phyloP scores from a whole-genome alignment of 2,329 filamentous ascomycete species.

The Thermothelomyces thermophilus region DNA sequence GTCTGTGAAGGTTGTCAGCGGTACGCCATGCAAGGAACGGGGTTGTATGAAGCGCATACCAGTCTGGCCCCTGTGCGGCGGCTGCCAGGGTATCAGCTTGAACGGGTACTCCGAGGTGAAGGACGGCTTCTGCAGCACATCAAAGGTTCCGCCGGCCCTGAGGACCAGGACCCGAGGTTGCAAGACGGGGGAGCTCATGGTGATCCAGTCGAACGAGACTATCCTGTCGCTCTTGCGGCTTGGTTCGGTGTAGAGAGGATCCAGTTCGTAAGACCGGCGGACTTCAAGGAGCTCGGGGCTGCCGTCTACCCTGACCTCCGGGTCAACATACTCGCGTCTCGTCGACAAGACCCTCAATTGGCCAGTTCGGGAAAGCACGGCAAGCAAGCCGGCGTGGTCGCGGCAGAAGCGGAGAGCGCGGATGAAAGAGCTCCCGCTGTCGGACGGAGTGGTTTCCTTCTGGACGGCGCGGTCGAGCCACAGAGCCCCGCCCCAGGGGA shows the following conservation, averaged over 20 bases:
- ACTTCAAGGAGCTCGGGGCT: slow-evolving; percentile 56
- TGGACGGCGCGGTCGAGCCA: slow-evolving; percentile 52
- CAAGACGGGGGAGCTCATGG: slow-evolving; percentile 47
- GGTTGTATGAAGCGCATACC: slow-evolving; percentile 31
- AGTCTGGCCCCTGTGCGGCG: slow-evolving; percentile 51
- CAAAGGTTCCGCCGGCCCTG: slow-evolving; percentile 54
- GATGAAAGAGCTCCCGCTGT: slow-evolving; percentile 55
- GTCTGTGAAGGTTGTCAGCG: slow-evolving; percentile 29
- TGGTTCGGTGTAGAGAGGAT: slow-evolving; percentile 49
- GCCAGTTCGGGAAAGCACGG: slow-evolving; percentile 55
- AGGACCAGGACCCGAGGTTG: slow-evolving; percentile 54
- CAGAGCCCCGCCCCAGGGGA: slow-evolving; percentile 57
- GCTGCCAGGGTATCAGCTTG: slow-evolving; percentile 55
- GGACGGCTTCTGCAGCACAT: slow-evolving; percentile 56
- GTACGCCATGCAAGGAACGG: not conserved
- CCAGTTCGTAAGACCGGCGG: slow-evolving; percentile 54
- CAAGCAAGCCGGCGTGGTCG: slow-evolving; percentile 54
- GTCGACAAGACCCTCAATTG: slow-evolving; percentile 57
- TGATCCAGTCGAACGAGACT: slow-evolving; percentile 63
- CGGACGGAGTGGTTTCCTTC: slow-evolving; percentile 45
- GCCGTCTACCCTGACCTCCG: slow-evolving; percentile 35
- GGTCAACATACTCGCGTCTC: slow-evolving; percentile 45
- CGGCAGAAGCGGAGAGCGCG: slow-evolving; percentile 57
- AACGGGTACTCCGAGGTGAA: slow-evolving; percentile 52
- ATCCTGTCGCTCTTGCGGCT: slow-evolving; percentile 52